These are phyloP conservation scores for Penicillium flavigenum DNA, from an alignment of 495 filamentous ascomycete genomes.

Conservation along the genomic window DNA sequence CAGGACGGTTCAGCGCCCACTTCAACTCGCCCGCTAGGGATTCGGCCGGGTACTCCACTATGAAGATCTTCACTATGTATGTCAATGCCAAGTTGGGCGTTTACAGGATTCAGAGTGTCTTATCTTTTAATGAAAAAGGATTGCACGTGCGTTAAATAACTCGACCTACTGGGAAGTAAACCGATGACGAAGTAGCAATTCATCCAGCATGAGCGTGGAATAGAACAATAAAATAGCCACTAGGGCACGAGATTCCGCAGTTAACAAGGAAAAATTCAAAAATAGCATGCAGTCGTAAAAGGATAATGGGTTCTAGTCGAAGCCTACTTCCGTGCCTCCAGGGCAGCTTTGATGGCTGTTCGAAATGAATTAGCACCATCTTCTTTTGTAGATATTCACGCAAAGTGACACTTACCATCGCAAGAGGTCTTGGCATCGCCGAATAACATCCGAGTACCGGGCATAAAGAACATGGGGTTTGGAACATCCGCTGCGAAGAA, in stretches of 20 bases:
- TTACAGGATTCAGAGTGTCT: background rate
- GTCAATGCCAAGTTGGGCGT: background rate
- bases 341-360: slow-evolving; percentile 42
- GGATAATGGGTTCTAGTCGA: background rate
- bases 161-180: background rate
- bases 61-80: background rate
- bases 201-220: background rate
- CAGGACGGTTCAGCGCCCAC: background rate
- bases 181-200: background rate
- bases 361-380: background rate
- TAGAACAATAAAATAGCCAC: background rate
- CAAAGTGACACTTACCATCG: slow-evolving; percentile 52
- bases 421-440: slow-evolving; percentile 79
- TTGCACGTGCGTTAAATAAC: background rate
- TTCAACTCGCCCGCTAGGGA: background rate
- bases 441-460: slow-evolving; percentile 79
- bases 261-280: background rate
- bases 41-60: background rate
- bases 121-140: background rate
- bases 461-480: slow-evolving; percentile 88
- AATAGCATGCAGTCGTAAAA: background rate
- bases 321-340: slow-evolving; percentile 42
- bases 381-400: background rate
- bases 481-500: slow-evolving; percentile 64
- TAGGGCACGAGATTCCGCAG: background rate